These are phyloP conservation scores for Camellia oleifera DNA, from an alignment of 179 eudicot genomes.

Conservation along the genomic window DNA sequence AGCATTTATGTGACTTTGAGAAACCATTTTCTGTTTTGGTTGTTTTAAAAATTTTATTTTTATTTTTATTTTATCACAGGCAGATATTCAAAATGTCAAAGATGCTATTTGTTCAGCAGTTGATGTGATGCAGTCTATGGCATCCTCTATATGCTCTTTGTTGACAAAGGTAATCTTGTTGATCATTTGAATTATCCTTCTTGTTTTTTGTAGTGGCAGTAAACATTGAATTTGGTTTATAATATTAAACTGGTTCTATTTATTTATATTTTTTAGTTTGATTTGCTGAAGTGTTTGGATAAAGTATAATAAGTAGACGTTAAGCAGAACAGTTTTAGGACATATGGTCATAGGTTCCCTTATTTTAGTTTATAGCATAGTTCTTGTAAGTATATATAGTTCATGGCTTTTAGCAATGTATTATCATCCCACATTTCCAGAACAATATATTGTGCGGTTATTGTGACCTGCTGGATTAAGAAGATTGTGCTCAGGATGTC, in stretches of 20 bases:
- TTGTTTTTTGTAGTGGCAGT: neutral
- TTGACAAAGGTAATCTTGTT: constrained; percentile 46
- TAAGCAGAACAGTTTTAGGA: neutral
- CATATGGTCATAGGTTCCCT: neutral
- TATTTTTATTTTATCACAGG: constrained; percentile 32
- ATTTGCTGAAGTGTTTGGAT: neutral
- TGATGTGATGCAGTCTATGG: constrained; percentile 86
- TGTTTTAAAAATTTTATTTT: neutral
- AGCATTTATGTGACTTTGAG: neutral
- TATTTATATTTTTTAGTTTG: neutral
- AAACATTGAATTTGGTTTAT: neutral
- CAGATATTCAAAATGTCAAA: constrained; percentile 63
- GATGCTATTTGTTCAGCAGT: constrained; percentile 80
- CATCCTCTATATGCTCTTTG: constrained; percentile 61
- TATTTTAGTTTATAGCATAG: neutral
- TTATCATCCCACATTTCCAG: neutral
- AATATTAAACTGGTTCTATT: neutral
- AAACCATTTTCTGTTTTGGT: neutral
- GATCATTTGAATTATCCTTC: neutral
- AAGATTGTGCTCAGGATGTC: neutral
- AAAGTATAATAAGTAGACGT: neutral
- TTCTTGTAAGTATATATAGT: neutral
- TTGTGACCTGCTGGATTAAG: neutral
- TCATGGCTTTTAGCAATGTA: neutral
- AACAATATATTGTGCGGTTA: neutral